These are phyloP conservation scores for Linnemannia elongata DNA, from an alignment of 192 early-diverging fungal species.

Conservation along the genomic window DNA sequence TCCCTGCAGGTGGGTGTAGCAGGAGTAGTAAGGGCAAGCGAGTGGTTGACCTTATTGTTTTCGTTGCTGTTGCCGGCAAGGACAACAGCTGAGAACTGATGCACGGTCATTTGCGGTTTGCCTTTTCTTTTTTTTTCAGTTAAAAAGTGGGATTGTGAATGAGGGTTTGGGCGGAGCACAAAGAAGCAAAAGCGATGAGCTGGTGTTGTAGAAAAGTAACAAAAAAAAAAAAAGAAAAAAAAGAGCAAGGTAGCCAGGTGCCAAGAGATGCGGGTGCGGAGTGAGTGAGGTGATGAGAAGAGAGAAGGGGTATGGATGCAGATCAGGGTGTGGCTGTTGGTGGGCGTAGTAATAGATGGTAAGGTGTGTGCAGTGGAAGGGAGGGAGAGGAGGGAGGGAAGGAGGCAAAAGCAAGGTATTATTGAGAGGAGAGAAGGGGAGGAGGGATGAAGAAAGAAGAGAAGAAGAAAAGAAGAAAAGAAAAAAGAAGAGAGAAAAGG, in stretches of 20 bases:
- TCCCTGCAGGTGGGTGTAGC: constrained; percentile 2
- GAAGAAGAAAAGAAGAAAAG: too few relatives aligned
- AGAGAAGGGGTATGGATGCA: neutral
- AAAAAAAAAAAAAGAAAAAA: too few relatives aligned
- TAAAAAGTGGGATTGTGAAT: neutral
- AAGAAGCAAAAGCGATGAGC: neutral
- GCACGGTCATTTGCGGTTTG: neutral
- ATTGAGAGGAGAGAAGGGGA: neutral
- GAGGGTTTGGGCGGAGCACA: constrained; percentile 2
- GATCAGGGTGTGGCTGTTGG: neutral
- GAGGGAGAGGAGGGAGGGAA: neutral
- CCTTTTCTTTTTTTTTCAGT: neutral
- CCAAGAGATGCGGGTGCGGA: neutral
- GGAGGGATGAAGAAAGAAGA: neutral
- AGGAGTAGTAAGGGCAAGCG: neutral
- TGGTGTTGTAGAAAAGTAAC: too few relatives aligned
- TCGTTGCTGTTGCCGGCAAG: neutral
- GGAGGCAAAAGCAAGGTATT: too few relatives aligned
- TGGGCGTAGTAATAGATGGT: constrained; percentile 12
- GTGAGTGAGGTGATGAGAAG: neutral
- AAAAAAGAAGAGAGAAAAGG: constrained; percentile 13
- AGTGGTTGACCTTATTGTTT: neutral
- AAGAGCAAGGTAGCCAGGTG: neutral
- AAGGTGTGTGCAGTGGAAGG: neutral
- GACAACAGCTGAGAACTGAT: neutral